Conservation (phyloP, 495 filamentous ascomycete species). For the Penicillium cataractarum region DNA sequence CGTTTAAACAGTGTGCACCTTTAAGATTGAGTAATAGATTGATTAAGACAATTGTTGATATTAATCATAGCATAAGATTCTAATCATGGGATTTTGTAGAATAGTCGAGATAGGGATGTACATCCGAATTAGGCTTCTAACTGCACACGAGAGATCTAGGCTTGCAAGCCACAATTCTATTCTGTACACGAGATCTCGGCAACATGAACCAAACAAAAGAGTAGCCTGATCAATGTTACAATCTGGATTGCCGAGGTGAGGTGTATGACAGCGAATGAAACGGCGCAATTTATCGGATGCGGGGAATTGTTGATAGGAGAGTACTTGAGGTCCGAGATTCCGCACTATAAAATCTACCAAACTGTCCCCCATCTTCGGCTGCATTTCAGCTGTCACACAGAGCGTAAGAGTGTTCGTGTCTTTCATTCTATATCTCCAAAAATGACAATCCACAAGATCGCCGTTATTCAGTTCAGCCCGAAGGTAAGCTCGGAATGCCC, state of each 20-base stretch:
- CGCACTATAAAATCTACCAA: neutral
- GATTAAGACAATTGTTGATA: too few relatives aligned
- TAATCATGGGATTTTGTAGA: neutral
- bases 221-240: neutral
- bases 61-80: neutral
- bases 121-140: neutral
- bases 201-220: neutral
- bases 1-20: too few relatives aligned
- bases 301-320: slow-evolving; percentile 8
- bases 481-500: slow-evolving; percentile 6
- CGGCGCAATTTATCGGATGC: neutral
- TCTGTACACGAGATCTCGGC: neutral
- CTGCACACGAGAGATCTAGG: neutral
- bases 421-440: too few relatives aligned
- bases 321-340: slow-evolving; percentile 9
- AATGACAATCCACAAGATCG: slow-evolving; percentile 7
- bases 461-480: slow-evolving; percentile 14
- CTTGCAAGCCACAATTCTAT: neutral
- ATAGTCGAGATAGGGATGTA: neutral
- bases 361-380: neutral
- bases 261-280: neutral
- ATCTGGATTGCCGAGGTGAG: neutral
- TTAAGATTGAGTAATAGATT: too few relatives aligned
- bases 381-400: neutral
- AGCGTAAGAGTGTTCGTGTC: neutral